Percentiles rank a stretch among this genome's conserved stretches.
Conservation (phyloP, 306 rosid species). For the Castanospermum australe region DNA sequence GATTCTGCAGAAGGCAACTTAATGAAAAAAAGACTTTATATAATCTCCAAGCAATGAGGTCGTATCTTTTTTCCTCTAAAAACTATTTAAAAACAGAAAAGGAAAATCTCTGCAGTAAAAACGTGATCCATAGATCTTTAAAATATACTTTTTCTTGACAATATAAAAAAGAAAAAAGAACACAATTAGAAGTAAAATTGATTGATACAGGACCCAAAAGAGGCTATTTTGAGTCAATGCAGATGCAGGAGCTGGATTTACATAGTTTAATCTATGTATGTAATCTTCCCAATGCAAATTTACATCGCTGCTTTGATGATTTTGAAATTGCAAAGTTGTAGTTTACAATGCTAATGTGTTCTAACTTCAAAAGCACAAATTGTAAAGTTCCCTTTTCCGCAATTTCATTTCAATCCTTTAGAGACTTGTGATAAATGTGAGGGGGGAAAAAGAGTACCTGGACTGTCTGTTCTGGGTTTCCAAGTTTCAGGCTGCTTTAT, state of each 20-base stretch:
- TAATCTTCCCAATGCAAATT: background rate
- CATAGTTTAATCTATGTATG: background rate
- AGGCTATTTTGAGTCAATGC: background rate
- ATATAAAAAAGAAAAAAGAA: background rate
- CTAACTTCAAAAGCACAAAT: background rate
- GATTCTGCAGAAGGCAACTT: background rate
- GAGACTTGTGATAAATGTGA: background rate
- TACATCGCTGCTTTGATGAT: constrained; percentile 3
- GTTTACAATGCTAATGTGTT: constrained; percentile 19
- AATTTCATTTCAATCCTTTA: background rate
- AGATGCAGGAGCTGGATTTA: constrained; percentile 6
- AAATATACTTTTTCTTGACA: background rate
- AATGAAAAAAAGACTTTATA: background rate
- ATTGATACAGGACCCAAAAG: background rate
- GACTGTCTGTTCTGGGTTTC: background rate
- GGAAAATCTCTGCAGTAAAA: background rate
- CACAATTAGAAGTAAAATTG: background rate
- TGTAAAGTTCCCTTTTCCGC: background rate
- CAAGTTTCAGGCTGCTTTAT: background rate
- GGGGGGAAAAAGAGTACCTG: background rate
- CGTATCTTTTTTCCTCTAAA: background rate
- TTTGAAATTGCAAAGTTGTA: constrained; percentile 1
- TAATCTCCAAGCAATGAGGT: background rate
- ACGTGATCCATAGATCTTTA: background rate
- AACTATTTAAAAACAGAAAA: background rate